Conservation (phyloP, 73 alveolate species). For the Stentor coeruleus region DNA sequence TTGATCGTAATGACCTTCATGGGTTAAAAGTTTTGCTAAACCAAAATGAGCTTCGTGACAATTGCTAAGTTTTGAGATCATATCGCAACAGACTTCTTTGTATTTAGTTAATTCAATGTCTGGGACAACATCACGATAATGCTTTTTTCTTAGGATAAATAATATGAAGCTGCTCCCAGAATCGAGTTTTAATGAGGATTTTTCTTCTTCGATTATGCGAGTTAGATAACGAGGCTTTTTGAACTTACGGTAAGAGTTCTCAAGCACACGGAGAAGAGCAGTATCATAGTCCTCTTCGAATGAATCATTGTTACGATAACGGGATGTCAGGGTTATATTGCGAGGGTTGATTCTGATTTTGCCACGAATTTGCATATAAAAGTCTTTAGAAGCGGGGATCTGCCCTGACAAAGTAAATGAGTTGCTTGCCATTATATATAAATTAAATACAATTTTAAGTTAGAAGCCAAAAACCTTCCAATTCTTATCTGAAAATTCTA, state of each 20-base stretch:
- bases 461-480: too few species aligned
- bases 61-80: conserved; percentile 16
- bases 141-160: background rate
- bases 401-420: too few species aligned
- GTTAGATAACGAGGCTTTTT: too few species aligned
- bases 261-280: background rate
- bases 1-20: conserved; percentile 31
- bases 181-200: conserved; percentile 11
- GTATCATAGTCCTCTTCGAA: background rate
- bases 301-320: background rate
- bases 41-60: conserved; percentile 66
- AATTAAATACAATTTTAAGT: too few species aligned
- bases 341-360: background rate
- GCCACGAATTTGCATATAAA: background rate
- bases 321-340: background rate
- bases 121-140: background rate
- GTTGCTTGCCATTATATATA: too few species aligned
- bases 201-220: background rate
- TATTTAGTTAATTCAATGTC: conserved; percentile 3
- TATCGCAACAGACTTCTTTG: conserved; percentile 9
- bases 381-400: too few species aligned
- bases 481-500: too few species aligned
- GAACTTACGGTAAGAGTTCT: too few species aligned
- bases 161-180: background rate
- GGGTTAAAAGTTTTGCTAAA: conserved; percentile 39